phyloP scores from a whole-genome alignment of 2,329 filamentous ascomycete genomes.

The Blastomyces gilchristii region DNA sequence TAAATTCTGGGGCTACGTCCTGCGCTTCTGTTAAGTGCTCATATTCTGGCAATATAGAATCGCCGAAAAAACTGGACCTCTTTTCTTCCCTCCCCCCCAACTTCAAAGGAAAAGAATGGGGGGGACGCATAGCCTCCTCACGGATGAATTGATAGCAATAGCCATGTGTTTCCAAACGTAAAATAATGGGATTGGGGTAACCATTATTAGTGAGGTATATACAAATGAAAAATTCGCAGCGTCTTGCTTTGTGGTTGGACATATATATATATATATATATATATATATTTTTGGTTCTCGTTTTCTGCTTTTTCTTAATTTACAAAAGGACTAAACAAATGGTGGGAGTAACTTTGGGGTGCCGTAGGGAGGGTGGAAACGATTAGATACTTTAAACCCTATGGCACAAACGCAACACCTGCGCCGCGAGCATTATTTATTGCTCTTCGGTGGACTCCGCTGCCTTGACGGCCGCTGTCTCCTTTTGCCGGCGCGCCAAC shows the following conservation, averaged over 20 bases:
- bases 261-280: neutral
- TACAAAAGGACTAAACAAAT: neutral
- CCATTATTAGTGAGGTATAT: neutral
- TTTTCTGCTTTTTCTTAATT: neutral
- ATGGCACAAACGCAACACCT: neutral
- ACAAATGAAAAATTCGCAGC: slow-evolving; percentile 5
- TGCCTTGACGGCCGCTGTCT: slow-evolving; percentile 35
- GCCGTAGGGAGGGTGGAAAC: neutral
- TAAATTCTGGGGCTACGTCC: neutral
- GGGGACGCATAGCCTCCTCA: neutral
- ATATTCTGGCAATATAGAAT: neutral
- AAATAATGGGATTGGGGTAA: neutral
- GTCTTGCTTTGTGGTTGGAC: slow-evolving; percentile 3
- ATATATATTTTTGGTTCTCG: neutral
- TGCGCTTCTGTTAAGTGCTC: neutral
- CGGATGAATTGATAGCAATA: too few species aligned
- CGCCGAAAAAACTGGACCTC: neutral
- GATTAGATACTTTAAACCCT: neutral
- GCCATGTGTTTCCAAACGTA: neutral
- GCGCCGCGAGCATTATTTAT: slow-evolving; percentile 4
- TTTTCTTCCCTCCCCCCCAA: neutral
- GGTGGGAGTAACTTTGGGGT: neutral
- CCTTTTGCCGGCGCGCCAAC: slow-evolving; percentile 40
- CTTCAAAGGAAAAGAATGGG: neutral
- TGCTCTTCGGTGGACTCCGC: slow-evolving; percentile 22